Evolutionary conservation across 2,329 filamentous ascomycete species (phyloP), one percentile per base, ranked within the genome.

Genomic region (Clarireedia monteithiana): DNA sequence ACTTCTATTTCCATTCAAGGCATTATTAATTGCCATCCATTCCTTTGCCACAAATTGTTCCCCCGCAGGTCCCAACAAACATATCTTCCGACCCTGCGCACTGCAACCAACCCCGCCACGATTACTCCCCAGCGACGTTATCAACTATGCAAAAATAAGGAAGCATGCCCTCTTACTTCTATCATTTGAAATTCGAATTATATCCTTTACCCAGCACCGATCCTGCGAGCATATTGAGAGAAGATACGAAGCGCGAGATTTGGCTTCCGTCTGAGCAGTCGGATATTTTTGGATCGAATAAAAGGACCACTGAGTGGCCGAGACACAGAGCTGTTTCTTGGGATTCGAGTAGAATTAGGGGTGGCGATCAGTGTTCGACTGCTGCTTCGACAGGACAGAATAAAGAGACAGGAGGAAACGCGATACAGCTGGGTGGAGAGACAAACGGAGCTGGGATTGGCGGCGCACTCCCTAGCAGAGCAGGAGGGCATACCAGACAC

Each of bases 181-280:
- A 85, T 64, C 82, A 86, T 63, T 66, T 86, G n/a, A 84, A 80
- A 63, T 78, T 86, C 64, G 83, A 86, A 72, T 74, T 86, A 44
- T 86, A 85, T 68, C 58, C 65, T 47, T 61, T 61, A 39, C 60
- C 59, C 68, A 53, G 20, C 46, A 51, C 30, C 34, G 53, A 55
- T 7, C 42, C 38, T 3, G 40, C 55, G 23, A 38, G 46, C 6
- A 50, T 54, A 20, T 9, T 34, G 17, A 48, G 24, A 39, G 24
- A 55, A 57, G 49, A 42, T 30, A 51, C 51, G 50, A 52, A 57
- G 27, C 57, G 54, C 58, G 50, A 55, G 2, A 60, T 78, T 60
- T 85, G 81, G 81, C 63, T 79, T 14, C 82, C 83, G 0, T 64
- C 69, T 7, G 64, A 69, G 20, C 71, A 69, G 49, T 73, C 75